phyloP scores from a whole-genome alignment of 345 rosid genomes.

The Kandelia obovata region DNA sequence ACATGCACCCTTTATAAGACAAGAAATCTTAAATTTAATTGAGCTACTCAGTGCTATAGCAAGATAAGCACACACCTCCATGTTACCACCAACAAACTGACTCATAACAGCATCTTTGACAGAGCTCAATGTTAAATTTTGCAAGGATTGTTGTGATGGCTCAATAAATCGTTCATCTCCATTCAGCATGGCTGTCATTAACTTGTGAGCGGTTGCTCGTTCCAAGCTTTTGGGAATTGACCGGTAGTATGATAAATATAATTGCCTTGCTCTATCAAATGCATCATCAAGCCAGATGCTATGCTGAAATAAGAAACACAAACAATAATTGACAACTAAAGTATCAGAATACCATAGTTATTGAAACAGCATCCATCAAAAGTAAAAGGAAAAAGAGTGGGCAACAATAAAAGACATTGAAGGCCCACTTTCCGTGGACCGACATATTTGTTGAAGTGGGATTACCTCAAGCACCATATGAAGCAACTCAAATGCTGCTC shows the following conservation, averaged over 20 bases:
- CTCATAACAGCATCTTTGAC: conserved; percentile 95
- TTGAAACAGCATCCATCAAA: background rate
- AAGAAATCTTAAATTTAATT: conserved; percentile 11
- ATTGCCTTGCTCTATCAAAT: conserved; percentile 94
- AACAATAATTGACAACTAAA: conserved; percentile 14
- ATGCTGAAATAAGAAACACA: conserved; percentile 60
- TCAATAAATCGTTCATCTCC: conserved; percentile 97
- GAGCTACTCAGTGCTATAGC: background rate
- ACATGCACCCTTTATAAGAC: conserved; percentile 14
- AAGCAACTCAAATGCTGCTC: conserved; percentile 95
- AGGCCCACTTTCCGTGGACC: background rate
- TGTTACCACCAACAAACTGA: conserved; percentile 87
- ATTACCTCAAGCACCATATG: conserved; percentile 99
- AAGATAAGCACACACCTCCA: conserved; percentile 63
- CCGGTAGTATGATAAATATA: conserved; percentile 86
- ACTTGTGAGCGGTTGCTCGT: conserved; percentile 98
- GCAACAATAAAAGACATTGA: conserved; percentile 5
- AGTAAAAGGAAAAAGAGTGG: background rate
- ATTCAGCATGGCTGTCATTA: conserved; percentile 94
- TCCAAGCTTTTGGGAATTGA: conserved; percentile 99
- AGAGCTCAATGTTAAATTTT: conserved; percentile 61
- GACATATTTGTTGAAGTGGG: conserved; percentile 3
- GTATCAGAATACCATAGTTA: background rate
- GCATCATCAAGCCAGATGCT: conserved; percentile 99
- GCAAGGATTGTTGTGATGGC: conserved; percentile 82